phyloP scores from a whole-genome alignment of 1,139 yeast genomes.

The Pneumocystis jirovecii region DNA sequence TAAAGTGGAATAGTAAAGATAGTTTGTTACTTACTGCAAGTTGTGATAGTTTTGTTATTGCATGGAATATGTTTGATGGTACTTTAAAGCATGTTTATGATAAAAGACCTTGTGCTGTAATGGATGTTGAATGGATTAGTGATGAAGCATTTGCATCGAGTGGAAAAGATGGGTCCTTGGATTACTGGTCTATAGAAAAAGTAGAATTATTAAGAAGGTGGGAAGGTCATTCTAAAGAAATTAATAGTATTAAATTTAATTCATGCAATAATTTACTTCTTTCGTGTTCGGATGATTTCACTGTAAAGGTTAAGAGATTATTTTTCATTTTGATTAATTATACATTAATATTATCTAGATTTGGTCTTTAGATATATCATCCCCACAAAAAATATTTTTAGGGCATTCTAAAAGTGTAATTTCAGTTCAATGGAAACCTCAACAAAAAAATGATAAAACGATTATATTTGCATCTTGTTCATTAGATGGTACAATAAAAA shows the following conservation, averaged over 20 bases:
- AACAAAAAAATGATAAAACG: conserved; percentile 4
- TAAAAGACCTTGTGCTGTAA: conserved; percentile 27
- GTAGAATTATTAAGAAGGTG: conserved; percentile 44
- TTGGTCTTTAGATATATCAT: conserved; percentile 10
- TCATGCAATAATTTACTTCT: conserved; percentile 39
- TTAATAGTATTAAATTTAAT: conserved; percentile 46
- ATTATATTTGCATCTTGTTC: conserved; percentile 9
- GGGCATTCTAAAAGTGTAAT: conserved; percentile 3
- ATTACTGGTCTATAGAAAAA: conserved; percentile 43
- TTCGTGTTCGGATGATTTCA: conserved; percentile 56
- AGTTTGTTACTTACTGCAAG: conserved; percentile 31
- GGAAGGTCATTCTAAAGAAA: conserved; percentile 51
- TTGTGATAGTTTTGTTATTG: conserved; percentile 29
- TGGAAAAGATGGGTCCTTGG: conserved; percentile 40
- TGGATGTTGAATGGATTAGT: conserved; percentile 60
- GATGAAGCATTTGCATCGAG: conserved; percentile 57
- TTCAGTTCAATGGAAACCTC: conserved; percentile 7
- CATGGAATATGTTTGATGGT: conserved; percentile 43
- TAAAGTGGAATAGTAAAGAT: conserved; percentile 38
- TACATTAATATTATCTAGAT: conserved; percentile 4
- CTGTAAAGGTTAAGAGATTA: conserved; percentile 2
- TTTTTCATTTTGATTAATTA: conserved; percentile 6
- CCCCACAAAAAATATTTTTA: conserved; percentile 5
- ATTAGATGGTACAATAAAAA: conserved; percentile 6
- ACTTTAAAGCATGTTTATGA: conserved; percentile 31